A percentile compares a stretch with the other conserved stretches of the same genome.
These are phyloP conservation scores for Euphorbia lathyris DNA, from an alignment of 345 rosid species.

Conservation along the genomic window DNA sequence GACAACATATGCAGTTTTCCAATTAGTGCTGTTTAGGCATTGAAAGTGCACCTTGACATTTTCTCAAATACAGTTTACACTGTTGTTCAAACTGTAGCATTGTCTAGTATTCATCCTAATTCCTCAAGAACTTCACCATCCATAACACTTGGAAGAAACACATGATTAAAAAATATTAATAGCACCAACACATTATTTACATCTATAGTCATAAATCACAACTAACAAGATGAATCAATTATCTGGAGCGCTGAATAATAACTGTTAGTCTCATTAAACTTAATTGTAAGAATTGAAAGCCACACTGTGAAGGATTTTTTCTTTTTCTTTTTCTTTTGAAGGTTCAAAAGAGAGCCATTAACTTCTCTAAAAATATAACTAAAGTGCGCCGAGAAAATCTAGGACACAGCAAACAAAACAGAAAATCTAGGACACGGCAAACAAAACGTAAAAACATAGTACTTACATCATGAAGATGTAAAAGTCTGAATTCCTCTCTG, in stretches of 20 bases:
- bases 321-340: too few relatives aligned
- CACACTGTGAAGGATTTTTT: too few relatives aligned
- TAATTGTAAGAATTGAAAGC: too few relatives aligned
- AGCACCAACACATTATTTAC: not conserved
- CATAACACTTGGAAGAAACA: not conserved
- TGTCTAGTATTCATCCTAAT: not conserved
- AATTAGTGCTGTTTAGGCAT: not conserved
- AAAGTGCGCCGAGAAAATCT: not conserved
- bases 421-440: not conserved
- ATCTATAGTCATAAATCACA: not conserved
- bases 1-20: not conserved
- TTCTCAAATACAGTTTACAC: not conserved
- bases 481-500: constrained; percentile 61
- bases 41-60: not conserved
- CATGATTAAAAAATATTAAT: not conserved
- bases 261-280: not conserved
- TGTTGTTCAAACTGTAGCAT: not conserved
- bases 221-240: not conserved
- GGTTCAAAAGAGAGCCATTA: not conserved
- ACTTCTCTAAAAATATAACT: not conserved
- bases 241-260: not conserved
- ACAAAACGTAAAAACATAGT: not conserved
- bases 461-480: constrained; percentile 70
- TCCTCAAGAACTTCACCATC: not conserved
- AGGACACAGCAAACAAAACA: not conserved